Base-by-base conservation (phyloP, 257 asterid species). In the Jacaranda mimosifolia region DNA sequence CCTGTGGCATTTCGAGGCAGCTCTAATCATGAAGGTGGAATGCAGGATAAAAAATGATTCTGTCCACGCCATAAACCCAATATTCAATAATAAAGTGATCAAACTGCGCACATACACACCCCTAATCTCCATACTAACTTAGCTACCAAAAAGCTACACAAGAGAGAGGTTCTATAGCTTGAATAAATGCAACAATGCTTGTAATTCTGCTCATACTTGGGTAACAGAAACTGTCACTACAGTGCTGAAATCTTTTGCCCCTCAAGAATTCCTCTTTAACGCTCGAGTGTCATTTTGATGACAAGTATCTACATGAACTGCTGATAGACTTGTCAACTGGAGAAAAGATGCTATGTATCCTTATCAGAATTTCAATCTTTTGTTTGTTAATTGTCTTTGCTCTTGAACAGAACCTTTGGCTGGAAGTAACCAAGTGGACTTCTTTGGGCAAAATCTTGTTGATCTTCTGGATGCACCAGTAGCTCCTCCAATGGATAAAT, bases 391-490 rank as follows among this genome's bases (percentile, higher is more conserved):
- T 60, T 59, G 21, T 63, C 76, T 48, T 78, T 63, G 80, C 21
- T 73, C 76, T 67, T 83, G 70, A 63, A 73, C 92, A 93, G 97
- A 88, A 82, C 85, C 94, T 72, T 79, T 95, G 78, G 58, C 83
- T 64, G 97, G 86, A 85, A 84, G 83, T 77, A 85, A 82, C 83
- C 94, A 90, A 89, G 93, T 82, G 84, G 94, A 91, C 80, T 91
- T 86, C 70, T 87, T 90, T 80, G 93, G 83, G 65, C 84, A 81
- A 83, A 84, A 87, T 89, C 79, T 90, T 74, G 81, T 88, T 55
- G 96, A 91, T 83, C 87, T 94, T 77, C 76, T 90, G 81, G 99
- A 89, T 82, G 92, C 82, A 43, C 94, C 96, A 53, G 53, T 62
- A 53, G 77, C 96, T 66, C 75, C 78, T 84, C 78, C 91, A 74